Base-by-base conservation (phyloP, 2,329 filamentous ascomycete genomes). In the Colletotrichum eleusines region DNA sequence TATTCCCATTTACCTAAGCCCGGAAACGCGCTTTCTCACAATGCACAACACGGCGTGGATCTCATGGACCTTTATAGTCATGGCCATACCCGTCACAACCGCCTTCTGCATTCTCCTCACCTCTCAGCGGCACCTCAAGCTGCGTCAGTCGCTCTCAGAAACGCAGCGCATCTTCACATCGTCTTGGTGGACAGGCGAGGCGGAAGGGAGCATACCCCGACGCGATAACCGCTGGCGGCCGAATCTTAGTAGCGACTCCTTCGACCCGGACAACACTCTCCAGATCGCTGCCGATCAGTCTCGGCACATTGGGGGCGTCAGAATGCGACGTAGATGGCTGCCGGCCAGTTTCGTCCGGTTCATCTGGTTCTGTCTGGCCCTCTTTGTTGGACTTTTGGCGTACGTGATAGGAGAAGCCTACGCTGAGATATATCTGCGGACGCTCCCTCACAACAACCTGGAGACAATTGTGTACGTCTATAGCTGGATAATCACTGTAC, bases 391-490 rank as follows among this genome's bases (percentile, higher is more conserved):
- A 16, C 82, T 92, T 73, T 82, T 91, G 75, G 90, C 89, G 18
- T 92, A 92, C 78, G 86, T 91, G 12, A 84, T 92, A 73, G 90
- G 90, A 77, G 90, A 92, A 78, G 89, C 89, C 1, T 92, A 92
- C 77, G 90, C 90, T 20, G 90, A 92, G 80, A 87, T 91, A 16
- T 92, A 92, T 74, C 82, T 92, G 46, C 85, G 89, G 48, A 92
- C 90, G 0, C 80, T 92, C 67, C 90, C 90, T 5, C 90, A 92
- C 76, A 86, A 87, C 79, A 91, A 86, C 71, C 82, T 90, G 73
- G 89, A 92, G 77, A 92, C 90, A 0, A 87, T 92, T 63, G 84
- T 91, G 14, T 92, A 92, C 76, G 90, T 92, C 59, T 92, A 92
- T 77, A 90, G 89, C 60, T 92, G 90, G 90, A 88, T 92, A 12